These are phyloP conservation scores for Ananas comosus DNA, from an alignment of 176 grass and related monocot species.

Conservation along the genomic window DNA sequence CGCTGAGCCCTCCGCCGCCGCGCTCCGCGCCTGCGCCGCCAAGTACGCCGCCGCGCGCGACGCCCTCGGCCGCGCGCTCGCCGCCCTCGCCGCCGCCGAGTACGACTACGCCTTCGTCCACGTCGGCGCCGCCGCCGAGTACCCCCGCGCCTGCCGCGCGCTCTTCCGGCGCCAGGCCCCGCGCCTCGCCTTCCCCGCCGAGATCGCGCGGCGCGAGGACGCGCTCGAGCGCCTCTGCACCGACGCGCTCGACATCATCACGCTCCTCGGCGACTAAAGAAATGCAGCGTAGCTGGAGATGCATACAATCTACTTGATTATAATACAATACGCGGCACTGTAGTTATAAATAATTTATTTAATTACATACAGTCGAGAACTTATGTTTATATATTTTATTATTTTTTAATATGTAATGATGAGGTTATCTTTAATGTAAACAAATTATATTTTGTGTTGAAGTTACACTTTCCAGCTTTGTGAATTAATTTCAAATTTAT, in stretches of 20 bases:
- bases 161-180: constrained; percentile 50
- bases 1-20: constrained; percentile 12
- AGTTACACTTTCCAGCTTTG: no score
- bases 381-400: no score
- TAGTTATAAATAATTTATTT: no score
- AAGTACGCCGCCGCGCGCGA: constrained; percentile 51
- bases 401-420: no score
- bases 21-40: constrained; percentile 45
- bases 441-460: no score
- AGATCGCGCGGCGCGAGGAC: constrained; percentile 42
- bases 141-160: constrained; percentile 51
- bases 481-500: no score
- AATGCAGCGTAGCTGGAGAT: no score
- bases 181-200: constrained; percentile 41
- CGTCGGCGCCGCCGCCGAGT: constrained; percentile 71
- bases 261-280: constrained; percentile 28
- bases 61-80: constrained; percentile 35
- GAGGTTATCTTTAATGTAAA: no score
- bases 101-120: constrained; percentile 77
- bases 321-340: no score
- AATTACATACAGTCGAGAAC: no score
- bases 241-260: constrained; percentile 68
- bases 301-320: no score
- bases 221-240: constrained; percentile 55
- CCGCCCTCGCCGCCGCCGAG: constrained; percentile 30